These are phyloP conservation scores for Penicillium odoratum DNA, from an alignment of 495 filamentous ascomycete species.

Conservation along the genomic window DNA sequence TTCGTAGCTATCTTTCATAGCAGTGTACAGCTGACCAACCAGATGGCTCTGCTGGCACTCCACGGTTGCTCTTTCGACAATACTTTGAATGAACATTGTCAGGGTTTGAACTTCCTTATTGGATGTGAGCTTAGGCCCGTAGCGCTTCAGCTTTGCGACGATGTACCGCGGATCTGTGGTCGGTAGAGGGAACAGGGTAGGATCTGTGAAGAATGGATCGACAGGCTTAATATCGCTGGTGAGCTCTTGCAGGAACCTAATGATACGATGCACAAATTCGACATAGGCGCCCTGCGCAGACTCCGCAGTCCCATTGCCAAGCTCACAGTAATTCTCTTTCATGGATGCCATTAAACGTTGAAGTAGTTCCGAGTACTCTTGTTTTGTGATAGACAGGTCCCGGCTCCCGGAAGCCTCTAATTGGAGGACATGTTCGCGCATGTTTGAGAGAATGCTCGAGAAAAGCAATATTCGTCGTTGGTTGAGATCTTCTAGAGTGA, in stretches of 20 bases:
- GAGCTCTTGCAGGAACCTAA: constrained; percentile 66
- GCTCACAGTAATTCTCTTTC: constrained; percentile 67
- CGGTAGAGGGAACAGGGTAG: constrained; percentile 64
- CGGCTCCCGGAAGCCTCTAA: constrained; percentile 29
- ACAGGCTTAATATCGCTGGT: constrained; percentile 61
- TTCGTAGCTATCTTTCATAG: constrained; percentile 55
- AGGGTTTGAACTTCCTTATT: constrained; percentile 56
- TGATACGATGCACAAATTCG: constrained; percentile 63
- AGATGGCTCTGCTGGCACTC: constrained; percentile 63
- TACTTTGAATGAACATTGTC: constrained; percentile 61
- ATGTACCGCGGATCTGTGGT: constrained; percentile 67
- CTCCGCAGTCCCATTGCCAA: constrained; percentile 40
- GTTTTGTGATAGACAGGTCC: constrained; percentile 38
- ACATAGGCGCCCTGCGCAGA: constrained; percentile 58
- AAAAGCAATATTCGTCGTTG: constrained; percentile 60
- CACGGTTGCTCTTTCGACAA: constrained; percentile 61
- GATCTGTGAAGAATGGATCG: constrained; percentile 68
- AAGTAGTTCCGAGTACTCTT: constrained; percentile 57
- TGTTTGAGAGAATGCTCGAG: constrained; percentile 63
- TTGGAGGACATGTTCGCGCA: constrained; percentile 55
- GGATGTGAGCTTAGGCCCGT: constrained; percentile 57
- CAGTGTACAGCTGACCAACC: constrained; percentile 55
- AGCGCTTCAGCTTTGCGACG: constrained; percentile 63
- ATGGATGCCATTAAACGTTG: constrained; percentile 62
- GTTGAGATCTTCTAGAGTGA: constrained; percentile 55